phyloP scores from a whole-genome alignment of 2,329 filamentous ascomycete species.

The Cytospora piceicola region DNA sequence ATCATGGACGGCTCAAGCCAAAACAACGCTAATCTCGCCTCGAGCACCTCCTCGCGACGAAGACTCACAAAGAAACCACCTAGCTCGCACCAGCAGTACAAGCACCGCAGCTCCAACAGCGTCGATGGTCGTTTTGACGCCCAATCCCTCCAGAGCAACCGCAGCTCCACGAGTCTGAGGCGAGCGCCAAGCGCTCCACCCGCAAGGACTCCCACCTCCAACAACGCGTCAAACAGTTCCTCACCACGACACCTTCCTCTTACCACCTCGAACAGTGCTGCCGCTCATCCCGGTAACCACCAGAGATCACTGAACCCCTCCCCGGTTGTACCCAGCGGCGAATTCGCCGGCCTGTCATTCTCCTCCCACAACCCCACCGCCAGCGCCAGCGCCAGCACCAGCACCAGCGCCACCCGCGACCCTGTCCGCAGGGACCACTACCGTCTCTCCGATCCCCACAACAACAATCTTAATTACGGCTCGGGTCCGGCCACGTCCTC shows the following conservation, averaged over 20 bases:
- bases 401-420: constrained; percentile 28
- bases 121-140: constrained; percentile 60
- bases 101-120: constrained; percentile 53
- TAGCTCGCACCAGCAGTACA: constrained; percentile 46
- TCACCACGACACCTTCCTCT: constrained; percentile 51
- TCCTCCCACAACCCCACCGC: constrained; percentile 40
- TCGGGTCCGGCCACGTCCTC: constrained; percentile 27
- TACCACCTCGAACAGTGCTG: constrained; percentile 34
- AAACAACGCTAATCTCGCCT: constrained; percentile 43
- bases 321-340: constrained; percentile 49
- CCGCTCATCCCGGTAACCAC: constrained; percentile 19
- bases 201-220: constrained; percentile 49
- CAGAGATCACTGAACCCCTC: constrained; percentile 50
- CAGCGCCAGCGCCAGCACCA: constrained; percentile 8
- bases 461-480: constrained; percentile 36
- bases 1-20: constrained; percentile 52
- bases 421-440: constrained; percentile 30
- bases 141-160: constrained; percentile 63
- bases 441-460: constrained; percentile 38
- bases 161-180: constrained; percentile 66
- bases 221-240: constrained; percentile 54
- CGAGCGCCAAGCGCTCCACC: constrained; percentile 64
- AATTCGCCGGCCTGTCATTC: constrained; percentile 48
- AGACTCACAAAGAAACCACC: constrained; percentile 66
- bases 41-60: constrained; percentile 59